phyloP scores from a whole-genome alignment of 1,284 basidiomycete genomes.

The Papiliotrema nemorosa region DNA sequence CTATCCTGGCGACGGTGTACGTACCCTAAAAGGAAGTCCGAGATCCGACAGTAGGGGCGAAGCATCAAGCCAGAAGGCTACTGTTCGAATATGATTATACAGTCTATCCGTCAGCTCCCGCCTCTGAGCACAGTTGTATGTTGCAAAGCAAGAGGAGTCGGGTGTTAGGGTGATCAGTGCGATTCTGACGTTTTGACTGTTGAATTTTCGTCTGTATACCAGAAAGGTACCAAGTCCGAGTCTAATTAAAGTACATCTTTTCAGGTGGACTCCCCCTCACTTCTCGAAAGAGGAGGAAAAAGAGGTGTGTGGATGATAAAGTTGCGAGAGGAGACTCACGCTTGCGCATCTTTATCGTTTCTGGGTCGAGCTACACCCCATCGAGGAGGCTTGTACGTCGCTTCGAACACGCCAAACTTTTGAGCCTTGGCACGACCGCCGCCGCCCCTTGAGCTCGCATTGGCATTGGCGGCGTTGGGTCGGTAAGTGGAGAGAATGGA shows the following conservation, averaged over 20 bases:
- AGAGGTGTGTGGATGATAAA: neutral
- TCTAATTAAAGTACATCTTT: conserved; percentile 34
- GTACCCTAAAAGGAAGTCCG: conserved; percentile 47
- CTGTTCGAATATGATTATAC: conserved; percentile 48
- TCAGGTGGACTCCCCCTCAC: too few species aligned
- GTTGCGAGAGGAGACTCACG: conserved; percentile 27
- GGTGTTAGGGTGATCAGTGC: conserved; percentile 4
- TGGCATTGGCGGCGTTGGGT: conserved; percentile 4
- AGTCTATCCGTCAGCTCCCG: conserved; percentile 25
- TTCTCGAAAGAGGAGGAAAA: too few species aligned
- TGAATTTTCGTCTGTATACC: conserved; percentile 19
- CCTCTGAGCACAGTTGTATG: too few species aligned
- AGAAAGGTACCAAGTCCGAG: conserved; percentile 24
- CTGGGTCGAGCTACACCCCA: conserved; percentile 28
- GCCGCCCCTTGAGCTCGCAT: too few species aligned
- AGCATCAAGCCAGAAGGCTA: conserved; percentile 49
- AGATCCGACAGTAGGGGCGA: conserved; percentile 46
- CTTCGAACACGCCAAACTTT: conserved; percentile 44
- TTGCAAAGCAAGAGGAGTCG: neutral
- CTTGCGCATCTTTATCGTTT: conserved; percentile 44
- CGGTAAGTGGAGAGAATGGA: conserved; percentile 6
- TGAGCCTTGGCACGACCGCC: conserved; percentile 18
- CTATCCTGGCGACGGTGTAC: conserved; percentile 4
- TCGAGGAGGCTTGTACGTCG: conserved; percentile 36
- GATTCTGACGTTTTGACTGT: conserved; percentile 5